phyloP scores from a whole-genome alignment of 192 early-diverging fungal genomes.

The Rhizophagus clarus region DNA sequence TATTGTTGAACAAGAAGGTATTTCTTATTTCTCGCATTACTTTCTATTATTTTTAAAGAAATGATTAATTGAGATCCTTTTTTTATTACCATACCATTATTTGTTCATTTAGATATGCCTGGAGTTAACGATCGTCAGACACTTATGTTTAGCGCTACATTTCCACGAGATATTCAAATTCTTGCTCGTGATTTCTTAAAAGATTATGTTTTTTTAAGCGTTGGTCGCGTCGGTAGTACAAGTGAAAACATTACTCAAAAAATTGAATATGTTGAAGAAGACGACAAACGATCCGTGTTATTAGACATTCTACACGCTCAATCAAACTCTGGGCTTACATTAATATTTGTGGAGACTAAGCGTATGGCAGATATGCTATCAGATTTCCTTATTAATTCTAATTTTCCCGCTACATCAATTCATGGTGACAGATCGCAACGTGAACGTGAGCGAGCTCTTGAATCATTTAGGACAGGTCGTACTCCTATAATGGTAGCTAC shows the following conservation, averaged over 20 bases:
- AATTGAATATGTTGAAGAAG: conserved; percentile 91
- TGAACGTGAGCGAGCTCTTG: conserved; percentile 91
- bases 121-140: conserved; percentile 78
- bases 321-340: conserved; percentile 68
- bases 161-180: conserved; percentile 86
- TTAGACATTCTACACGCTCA: conserved; percentile 77
- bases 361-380: conserved; percentile 88
- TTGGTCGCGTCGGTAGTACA: conserved; percentile 92
- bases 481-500: conserved; percentile 92
- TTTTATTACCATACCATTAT: neutral
- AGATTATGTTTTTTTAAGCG: conserved; percentile 84
- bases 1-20: conserved; percentile 75
- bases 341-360: conserved; percentile 99
- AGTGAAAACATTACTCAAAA: conserved; percentile 95
- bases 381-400: conserved; percentile 72
- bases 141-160: conserved; percentile 95
- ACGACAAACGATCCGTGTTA: conserved; percentile 89
- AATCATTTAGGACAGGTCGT: conserved; percentile 82
- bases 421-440: conserved; percentile 96
- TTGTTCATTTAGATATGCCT: conserved; percentile 52
- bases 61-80: neutral
- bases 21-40: neutral
- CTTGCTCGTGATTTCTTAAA: conserved; percentile 84
- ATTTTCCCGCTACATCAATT: conserved; percentile 93
- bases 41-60: neutral